These are phyloP conservation scores for Thelephora ganbajun DNA, from an alignment of 768 basidiomycete species.

Conservation along the genomic window DNA sequence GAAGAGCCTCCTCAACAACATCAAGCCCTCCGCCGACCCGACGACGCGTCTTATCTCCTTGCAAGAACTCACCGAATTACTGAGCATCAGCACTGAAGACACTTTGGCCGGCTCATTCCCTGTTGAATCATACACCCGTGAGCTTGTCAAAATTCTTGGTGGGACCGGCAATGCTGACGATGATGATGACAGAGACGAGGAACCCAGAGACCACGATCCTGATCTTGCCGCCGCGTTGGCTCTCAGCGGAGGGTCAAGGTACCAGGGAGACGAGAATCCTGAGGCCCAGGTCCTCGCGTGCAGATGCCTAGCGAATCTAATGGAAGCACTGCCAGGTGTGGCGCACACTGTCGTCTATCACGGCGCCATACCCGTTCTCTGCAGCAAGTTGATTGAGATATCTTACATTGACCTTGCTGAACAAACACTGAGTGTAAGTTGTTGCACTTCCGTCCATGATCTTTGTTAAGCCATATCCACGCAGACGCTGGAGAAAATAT, in stretches of 20 bases:
- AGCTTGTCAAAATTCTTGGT: constrained; percentile 83
- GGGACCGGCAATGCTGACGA: constrained; percentile 59
- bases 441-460: constrained; percentile 8
- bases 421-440: constrained; percentile 89
- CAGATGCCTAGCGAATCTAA: constrained; percentile 91
- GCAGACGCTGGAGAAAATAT: constrained; percentile 96
- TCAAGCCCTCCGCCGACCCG: constrained; percentile 73
- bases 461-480: constrained; percentile 5
- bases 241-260: constrained; percentile 53
- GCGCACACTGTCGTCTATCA: constrained; percentile 97
- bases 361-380: constrained; percentile 95
- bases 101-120: constrained; percentile 94
- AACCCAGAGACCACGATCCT: constrained; percentile 29
- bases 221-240: constrained; percentile 80
- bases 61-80: constrained; percentile 87
- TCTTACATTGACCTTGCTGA: constrained; percentile 97
- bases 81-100: constrained; percentile 95
- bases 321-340: constrained; percentile 97
- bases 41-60: constrained; percentile 79
- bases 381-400: constrained; percentile 94
- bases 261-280: constrained; percentile 71
- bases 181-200: constrained; percentile 65
- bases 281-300: constrained; percentile 96
- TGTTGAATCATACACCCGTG: constrained; percentile 82
- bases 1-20: constrained; percentile 82